phyloP scores from a whole-genome alignment of 192 early-diverging fungal species.

The Dimargaris verticillata region DNA sequence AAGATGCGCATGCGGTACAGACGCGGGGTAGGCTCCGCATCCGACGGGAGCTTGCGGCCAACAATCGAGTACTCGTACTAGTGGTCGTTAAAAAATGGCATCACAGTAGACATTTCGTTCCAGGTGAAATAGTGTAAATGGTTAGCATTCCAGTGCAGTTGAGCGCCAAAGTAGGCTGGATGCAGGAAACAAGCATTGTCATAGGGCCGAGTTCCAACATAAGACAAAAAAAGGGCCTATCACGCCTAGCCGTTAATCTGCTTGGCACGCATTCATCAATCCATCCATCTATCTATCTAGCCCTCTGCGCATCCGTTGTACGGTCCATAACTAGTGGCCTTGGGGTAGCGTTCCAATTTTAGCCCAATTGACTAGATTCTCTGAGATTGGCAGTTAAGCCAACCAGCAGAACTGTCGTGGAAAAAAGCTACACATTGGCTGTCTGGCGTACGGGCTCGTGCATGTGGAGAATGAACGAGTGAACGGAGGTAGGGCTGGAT shows the following conservation, averaged over 20 bases:
- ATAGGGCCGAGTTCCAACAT: background rate
- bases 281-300: slow-evolving; percentile 4
- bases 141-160: background rate
- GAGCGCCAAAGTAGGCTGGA: background rate
- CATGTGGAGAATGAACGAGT: background rate
- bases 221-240: background rate
- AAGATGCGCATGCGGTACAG: slow-evolving; percentile 98
- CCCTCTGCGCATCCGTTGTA: background rate
- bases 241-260: background rate
- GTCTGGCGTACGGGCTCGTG: background rate
- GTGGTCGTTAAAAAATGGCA: slow-evolving; percentile 4
- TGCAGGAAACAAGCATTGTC: background rate
- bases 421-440: no score
- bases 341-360: no score
- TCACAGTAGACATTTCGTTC: background rate
- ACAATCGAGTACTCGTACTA: slow-evolving; percentile 61
- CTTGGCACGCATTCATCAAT: background rate
- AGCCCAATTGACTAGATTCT: no score
- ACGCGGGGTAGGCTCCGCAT: slow-evolving; percentile 80
- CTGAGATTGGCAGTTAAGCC: no score
- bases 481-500: background rate
- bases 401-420: no score
- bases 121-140: background rate
- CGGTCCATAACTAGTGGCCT: background rate
- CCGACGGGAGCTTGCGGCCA: slow-evolving; percentile 86